phyloP scores from a whole-genome alignment of 257 asterid genomes.

The Solanum bukasovii region DNA sequence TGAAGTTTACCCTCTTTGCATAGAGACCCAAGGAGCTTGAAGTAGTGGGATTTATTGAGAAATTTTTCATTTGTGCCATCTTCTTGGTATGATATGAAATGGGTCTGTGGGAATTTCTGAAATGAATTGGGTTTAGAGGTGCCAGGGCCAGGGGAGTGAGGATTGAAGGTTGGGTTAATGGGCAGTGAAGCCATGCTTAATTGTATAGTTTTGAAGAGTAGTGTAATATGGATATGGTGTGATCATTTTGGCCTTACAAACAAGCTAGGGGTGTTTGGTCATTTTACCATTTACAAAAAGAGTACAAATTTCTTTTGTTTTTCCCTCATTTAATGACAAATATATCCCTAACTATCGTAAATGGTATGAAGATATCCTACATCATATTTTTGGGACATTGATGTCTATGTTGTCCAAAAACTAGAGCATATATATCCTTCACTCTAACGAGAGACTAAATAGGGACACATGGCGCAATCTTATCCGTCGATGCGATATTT shows the following conservation, averaged over 20 bases:
- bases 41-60: neutral
- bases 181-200: constrained; percentile 14
- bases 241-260: neutral
- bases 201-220: neutral
- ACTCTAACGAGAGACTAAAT: too few species aligned
- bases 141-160: neutral
- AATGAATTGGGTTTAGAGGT: neutral
- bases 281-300: neutral
- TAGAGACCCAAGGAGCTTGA: constrained; percentile 6
- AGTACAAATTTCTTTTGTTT: neutral
- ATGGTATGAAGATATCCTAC: fast-evolving
- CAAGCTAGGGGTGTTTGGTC: neutral
- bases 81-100: neutral
- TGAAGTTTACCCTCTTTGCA: constrained; percentile 16
- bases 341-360: too few species aligned
- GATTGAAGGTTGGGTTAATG: neutral
- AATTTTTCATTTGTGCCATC: neutral
- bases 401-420: fast-evolving
- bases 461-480: too few species aligned
- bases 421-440: neutral
- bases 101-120: neutral
- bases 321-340: neutral
- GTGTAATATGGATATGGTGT: neutral
- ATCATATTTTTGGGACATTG: too few species aligned
- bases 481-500: too few species aligned